A percentile compares a stretch with the other conserved stretches of the same genome.
Conservation (phyloP, 2,329 filamentous ascomycete species). For the Fusarium sp. region DNA sequence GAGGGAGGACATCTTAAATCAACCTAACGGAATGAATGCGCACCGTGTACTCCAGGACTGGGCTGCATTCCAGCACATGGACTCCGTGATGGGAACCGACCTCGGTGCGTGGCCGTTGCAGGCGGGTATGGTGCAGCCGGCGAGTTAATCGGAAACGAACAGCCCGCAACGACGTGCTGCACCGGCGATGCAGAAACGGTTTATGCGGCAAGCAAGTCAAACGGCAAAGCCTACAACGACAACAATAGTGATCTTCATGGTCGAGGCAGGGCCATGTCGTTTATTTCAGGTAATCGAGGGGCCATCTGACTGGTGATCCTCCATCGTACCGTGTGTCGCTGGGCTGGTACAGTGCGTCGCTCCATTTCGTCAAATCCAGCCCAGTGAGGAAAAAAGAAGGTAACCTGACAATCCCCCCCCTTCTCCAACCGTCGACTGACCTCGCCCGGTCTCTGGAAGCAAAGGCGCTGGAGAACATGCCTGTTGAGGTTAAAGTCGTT, state of each 20-base stretch:
- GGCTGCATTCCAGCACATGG: no score
- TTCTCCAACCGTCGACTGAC: constrained; percentile 8
- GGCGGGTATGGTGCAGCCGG: no score
- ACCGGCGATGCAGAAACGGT: background rate
- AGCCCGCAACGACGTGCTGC: background rate
- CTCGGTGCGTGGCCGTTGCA: no score
- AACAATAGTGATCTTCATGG: background rate
- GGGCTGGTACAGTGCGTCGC: constrained; percentile 32
- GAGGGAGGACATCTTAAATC: no score
- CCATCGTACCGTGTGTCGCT: background rate
- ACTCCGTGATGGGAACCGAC: no score
- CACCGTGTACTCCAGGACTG: no score
- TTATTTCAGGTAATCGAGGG: no score
- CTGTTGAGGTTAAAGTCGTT: background rate
- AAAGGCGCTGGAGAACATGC: background rate
- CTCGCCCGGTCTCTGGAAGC: background rate
- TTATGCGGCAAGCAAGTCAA: background rate
- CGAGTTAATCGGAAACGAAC: no score
- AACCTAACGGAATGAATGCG: no score
- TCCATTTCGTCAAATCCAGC: background rate
- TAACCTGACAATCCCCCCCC: constrained; percentile 8
- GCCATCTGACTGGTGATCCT: background rate
- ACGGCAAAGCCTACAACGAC: background rate
- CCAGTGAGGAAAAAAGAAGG: background rate
- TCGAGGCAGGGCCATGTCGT: background rate